Evolutionary conservation across 306 rosid species (phyloP).

Genomic region (Lablab purpureus): DNA sequence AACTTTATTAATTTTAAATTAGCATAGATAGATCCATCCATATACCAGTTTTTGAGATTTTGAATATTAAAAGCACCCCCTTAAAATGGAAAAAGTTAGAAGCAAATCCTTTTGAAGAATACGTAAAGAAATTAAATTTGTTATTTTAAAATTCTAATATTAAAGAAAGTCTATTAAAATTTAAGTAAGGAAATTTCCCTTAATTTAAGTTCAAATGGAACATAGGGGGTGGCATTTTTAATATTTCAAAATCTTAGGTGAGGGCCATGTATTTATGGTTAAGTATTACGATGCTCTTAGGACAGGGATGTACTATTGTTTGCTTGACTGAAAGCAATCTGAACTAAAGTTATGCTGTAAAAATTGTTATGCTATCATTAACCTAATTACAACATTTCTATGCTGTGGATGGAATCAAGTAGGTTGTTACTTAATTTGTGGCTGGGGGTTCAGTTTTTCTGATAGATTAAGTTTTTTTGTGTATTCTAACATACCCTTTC

Average conservation of each 20-base stretch:
- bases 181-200: conserved; percentile 18
- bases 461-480: conserved; percentile 18
- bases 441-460: conserved; percentile 23
- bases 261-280: conserved; percentile 14
- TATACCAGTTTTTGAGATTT: conserved; percentile 35
- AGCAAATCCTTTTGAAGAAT: conserved; percentile 5
- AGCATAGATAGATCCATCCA: neutral
- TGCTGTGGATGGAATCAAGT: conserved; percentile 25
- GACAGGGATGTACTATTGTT: conserved; percentile 7
- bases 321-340: conserved; percentile 34
- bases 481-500: conserved; percentile 31
- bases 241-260: conserved; percentile 28
- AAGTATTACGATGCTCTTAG: conserved; percentile 31
- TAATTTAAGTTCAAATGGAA: conserved; percentile 1
- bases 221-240: conserved; percentile 2
- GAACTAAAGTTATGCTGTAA: conserved; percentile 22
- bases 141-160: conserved; percentile 19
- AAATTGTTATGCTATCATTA: neutral
- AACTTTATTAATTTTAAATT: neutral
- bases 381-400: conserved; percentile 18
- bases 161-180: conserved; percentile 17
- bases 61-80: conserved; percentile 1
- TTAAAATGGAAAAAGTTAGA: conserved; percentile 26
- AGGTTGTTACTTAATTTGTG: conserved; percentile 20
- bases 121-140: neutral